Base-by-base conservation (phyloP, 2,329 filamentous ascomycete genomes). In the Exserohilum rostratum region DNA sequence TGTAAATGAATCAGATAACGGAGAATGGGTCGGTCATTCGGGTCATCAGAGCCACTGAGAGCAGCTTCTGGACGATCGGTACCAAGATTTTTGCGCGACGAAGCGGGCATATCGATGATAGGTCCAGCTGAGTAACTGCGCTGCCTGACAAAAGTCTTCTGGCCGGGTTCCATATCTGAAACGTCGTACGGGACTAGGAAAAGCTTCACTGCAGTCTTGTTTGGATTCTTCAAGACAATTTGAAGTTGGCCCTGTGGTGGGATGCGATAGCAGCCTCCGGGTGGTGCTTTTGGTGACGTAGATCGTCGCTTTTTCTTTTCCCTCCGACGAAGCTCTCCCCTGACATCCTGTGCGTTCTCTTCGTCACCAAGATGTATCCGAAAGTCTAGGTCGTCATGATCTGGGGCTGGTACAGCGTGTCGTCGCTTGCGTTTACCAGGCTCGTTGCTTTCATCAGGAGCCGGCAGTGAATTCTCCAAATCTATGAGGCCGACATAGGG, bases 211-310 rank as follows among this genome's bases (percentile, higher is more conserved):
- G 95, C 95, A 3, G 95, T 98, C 72, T 98, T 98, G 78, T 98
- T 96, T 13, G 93, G 93, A 67, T 98, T 99, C 74, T 98, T 98
- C 73, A 99, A 91, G 58, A 99, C 89, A 60, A 99, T 96, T 68
- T 99, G 95, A 12, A 99, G 81, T 75, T 98, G 95, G 0, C 95
- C 95, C 73, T 93, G 90, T 69, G 95, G 88, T 0, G 95, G 95
- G 48, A 99, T 96, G 38, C 95, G 88, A 73, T 98, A 99, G 69
- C 90, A 91, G 31, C 95, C 93, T 6, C 92, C 91, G 0, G 91
- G 90, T 0, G 92, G 90, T 13, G 88, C 85, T 74, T 84, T 87
- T 1, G 85, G 84, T 6, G 78, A 80, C 5, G 73, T 69, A 9
- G 79, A 77, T 27, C 85, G 81, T 46, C 88, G 83, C 60, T 84